These are phyloP conservation scores for Tulasnella sp. DNA, from an alignment of 768 basidiomycete species.

Conservation along the genomic window DNA sequence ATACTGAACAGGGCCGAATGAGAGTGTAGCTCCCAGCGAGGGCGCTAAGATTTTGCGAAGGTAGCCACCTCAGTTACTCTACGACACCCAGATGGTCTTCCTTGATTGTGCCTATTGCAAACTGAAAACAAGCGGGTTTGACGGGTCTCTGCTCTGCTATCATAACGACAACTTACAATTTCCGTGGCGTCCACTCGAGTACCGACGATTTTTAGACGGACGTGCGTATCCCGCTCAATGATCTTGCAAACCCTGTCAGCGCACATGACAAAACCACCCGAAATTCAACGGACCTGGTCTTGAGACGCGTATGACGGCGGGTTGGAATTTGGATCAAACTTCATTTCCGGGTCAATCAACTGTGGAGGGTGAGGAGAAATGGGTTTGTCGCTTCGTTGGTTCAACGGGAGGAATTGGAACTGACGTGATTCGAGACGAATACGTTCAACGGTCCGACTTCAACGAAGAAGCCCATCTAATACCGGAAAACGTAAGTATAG, in stretches of 20 bases:
- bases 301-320: slow-evolving; percentile 94
- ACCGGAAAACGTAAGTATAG: not conserved
- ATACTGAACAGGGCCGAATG: no score
- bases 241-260: slow-evolving; percentile 37
- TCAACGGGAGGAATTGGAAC: slow-evolving; percentile 18
- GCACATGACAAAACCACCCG: not conserved
- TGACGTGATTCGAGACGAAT: slow-evolving; percentile 91
- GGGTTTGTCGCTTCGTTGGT: not conserved
- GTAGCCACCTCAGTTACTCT: slow-evolving; percentile 33
- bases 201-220: slow-evolving; percentile 95
- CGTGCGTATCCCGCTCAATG: slow-evolving; percentile 85
- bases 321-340: slow-evolving; percentile 90
- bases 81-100: slow-evolving; percentile 95
- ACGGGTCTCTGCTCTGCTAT: not conserved
- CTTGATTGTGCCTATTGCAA: slow-evolving; percentile 96
- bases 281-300: slow-evolving; percentile 46
- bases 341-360: slow-evolving; percentile 91
- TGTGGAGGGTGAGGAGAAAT: slow-evolving; percentile 22
- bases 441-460: slow-evolving; percentile 90
- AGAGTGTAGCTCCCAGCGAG: not conserved
- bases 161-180: slow-evolving; percentile 49
- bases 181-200: slow-evolving; percentile 96
- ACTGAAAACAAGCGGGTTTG: slow-evolving; percentile 36
- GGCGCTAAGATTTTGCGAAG: not conserved
- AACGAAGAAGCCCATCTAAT: slow-evolving; percentile 96